Conservation (phyloP, 2,329 filamentous ascomycete species). For the Zymoseptoria pseudotritici region DNA sequence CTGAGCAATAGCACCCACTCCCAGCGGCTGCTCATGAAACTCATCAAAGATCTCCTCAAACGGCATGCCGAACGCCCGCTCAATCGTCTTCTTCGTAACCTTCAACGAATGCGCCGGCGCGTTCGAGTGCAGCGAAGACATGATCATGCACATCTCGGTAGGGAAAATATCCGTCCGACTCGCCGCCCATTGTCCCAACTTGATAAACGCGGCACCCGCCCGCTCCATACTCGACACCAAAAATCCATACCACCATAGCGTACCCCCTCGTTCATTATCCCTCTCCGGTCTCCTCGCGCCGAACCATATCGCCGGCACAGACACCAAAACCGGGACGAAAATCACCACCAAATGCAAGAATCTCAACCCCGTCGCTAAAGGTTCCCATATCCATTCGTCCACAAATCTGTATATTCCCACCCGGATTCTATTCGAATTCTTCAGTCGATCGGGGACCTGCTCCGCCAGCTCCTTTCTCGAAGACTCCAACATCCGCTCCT, state of each 20-base stretch:
- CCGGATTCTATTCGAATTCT: slow-evolving; percentile 50
- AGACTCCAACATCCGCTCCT: slow-evolving; percentile 77
- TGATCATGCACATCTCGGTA: slow-evolving; percentile 78
- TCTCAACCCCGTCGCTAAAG: slow-evolving; percentile 76
- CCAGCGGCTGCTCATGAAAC: slow-evolving; percentile 81
- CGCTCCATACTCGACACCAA: slow-evolving; percentile 84
- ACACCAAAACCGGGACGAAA: slow-evolving; percentile 80
- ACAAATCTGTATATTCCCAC: slow-evolving; percentile 58
- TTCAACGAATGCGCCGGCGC: slow-evolving; percentile 83
- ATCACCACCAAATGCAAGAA: slow-evolving; percentile 81
- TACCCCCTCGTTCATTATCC: slow-evolving; percentile 71
- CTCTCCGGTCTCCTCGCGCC: slow-evolving; percentile 56
- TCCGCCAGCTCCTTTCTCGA: slow-evolving; percentile 72
- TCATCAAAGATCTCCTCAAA: slow-evolving; percentile 96
- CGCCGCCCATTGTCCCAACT: slow-evolving; percentile 97
- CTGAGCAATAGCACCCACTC: slow-evolving; percentile 93
- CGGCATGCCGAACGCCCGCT: slow-evolving; percentile 68
- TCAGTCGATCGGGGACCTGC: slow-evolving; percentile 55
- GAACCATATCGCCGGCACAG: slow-evolving; percentile 74
- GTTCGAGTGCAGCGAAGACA: slow-evolving; percentile 92
- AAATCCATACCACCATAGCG: slow-evolving; percentile 91
- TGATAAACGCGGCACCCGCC: slow-evolving; percentile 94
- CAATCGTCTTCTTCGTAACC: slow-evolving; percentile 70
- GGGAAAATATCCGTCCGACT: slow-evolving; percentile 96
- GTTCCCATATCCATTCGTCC: slow-evolving; percentile 70